Evolutionary conservation across 1,284 basidiomycete species (phyloP).

Genomic region (Puccinia polysora): DNA sequence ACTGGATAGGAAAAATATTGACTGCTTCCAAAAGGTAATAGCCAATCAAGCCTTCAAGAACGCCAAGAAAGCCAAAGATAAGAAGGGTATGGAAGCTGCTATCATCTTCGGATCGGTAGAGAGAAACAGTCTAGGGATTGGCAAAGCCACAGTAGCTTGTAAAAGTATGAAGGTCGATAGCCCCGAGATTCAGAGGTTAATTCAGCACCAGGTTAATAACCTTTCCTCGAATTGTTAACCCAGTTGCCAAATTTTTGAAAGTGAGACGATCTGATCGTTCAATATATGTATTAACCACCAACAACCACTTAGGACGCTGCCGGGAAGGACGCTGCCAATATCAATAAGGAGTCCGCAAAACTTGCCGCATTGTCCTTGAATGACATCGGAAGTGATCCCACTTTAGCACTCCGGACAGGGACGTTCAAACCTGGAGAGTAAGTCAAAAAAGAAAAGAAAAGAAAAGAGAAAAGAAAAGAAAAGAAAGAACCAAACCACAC

Average conservation of each 20-base stretch:
- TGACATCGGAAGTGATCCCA: constrained; percentile 13
- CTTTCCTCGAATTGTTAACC: background rate
- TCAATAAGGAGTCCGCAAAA: constrained; percentile 24
- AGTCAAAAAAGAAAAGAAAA: background rate
- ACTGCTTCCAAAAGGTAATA: constrained; percentile 28
- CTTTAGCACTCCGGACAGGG: background rate
- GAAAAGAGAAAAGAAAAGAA: background rate
- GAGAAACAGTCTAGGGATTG: constrained; percentile 63
- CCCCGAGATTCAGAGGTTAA: constrained; percentile 17
- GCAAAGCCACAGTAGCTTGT: constrained; percentile 47
- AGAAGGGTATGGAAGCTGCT: constrained; percentile 61
- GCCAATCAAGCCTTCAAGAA: constrained; percentile 30
- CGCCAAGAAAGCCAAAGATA: constrained; percentile 61
- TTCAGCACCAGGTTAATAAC: constrained; percentile 26
- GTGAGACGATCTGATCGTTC: background rate
- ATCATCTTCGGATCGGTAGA: constrained; percentile 65
- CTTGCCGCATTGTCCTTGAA: constrained; percentile 11
- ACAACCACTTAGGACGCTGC: constrained; percentile 25
- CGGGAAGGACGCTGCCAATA: background rate
- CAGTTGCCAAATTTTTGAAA: background rate
- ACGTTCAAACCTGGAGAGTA: constrained; percentile 32
- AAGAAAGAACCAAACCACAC: background rate
- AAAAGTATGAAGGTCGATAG: constrained; percentile 6
- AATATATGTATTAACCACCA: background rate
- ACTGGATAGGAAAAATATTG: background rate